phyloP scores from a whole-genome alignment of 2,329 filamentous ascomycete species.

The Westerdykella aurantiaca region DNA sequence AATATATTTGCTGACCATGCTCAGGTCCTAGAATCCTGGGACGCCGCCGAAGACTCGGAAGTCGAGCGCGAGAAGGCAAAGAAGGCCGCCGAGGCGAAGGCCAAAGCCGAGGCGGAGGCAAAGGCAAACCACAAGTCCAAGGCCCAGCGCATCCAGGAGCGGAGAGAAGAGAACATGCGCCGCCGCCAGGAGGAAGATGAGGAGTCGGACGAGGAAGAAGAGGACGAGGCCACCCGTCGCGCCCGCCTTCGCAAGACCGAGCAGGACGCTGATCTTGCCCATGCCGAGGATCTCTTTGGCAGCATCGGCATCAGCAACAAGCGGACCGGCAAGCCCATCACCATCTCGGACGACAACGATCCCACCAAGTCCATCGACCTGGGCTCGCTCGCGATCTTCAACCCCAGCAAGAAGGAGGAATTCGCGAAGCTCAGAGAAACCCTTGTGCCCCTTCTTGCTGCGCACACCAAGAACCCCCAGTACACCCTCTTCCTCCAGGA shows the following conservation, averaged over 20 bases:
- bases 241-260: slow-evolving; percentile 72
- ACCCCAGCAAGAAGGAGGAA: slow-evolving; percentile 78
- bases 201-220: slow-evolving; percentile 60
- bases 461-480: slow-evolving; percentile 79
- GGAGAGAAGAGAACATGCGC: slow-evolving; percentile 55
- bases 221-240: slow-evolving; percentile 66
- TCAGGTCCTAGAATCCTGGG: slow-evolving; percentile 92
- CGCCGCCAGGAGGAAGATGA: slow-evolving; percentile 53
- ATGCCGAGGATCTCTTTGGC: slow-evolving; percentile 88
- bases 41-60: slow-evolving; percentile 93
- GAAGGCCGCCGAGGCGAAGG: slow-evolving; percentile 79
- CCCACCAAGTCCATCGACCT: slow-evolving; percentile 78
- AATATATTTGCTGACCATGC: slow-evolving; percentile 15
- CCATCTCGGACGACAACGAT: slow-evolving; percentile 66
- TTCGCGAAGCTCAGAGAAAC: slow-evolving; percentile 75
- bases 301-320: slow-evolving; percentile 67
- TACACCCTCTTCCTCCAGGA: slow-evolving; percentile 88
- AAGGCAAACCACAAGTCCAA: slow-evolving; percentile 89
- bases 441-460: slow-evolving; percentile 69
- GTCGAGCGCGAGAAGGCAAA: slow-evolving; percentile 92
- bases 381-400: slow-evolving; percentile 74
- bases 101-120: slow-evolving; percentile 81
- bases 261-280: slow-evolving; percentile 79
- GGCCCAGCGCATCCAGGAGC: slow-evolving; percentile 77
- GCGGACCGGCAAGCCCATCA: slow-evolving; percentile 59